Conservation (phyloP, 2,329 filamentous ascomycete genomes). For the Diaporthe humulicola region DNA sequence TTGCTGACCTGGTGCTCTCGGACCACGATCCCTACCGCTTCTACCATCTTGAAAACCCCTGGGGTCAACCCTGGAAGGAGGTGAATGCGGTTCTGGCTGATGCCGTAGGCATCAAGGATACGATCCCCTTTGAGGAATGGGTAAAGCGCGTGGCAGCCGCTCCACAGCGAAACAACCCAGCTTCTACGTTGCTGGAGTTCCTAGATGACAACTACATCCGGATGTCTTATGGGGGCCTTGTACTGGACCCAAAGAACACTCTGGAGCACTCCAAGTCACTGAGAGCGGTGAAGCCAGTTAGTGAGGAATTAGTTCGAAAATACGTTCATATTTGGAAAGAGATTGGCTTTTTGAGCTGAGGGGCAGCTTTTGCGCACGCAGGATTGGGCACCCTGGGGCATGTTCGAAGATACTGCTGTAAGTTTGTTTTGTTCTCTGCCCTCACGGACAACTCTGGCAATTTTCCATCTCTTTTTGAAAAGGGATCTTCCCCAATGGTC, state of each 20-base stretch:
- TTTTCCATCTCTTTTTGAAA: not conserved
- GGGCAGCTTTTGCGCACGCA: not conserved
- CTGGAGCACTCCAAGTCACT: not conserved
- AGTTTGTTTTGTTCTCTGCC: not conserved
- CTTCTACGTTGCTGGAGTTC: not conserved
- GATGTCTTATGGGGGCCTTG: not conserved
- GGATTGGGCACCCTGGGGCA: not conserved
- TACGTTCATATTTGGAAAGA: not conserved
- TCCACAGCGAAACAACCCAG: not conserved
- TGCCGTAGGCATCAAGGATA: not conserved
- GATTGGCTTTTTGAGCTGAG: not conserved
- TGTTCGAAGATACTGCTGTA: not conserved
- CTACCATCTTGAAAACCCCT: constrained; percentile 33
- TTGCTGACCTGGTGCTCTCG: constrained; percentile 45
- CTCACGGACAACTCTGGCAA: not conserved
- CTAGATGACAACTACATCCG: not conserved
- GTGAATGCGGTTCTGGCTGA: not conserved
- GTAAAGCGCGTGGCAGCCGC: not conserved
- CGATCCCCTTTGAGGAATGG: not conserved
- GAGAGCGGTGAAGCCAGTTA: not conserved
- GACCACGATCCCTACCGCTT: not conserved
- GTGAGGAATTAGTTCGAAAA: not conserved
- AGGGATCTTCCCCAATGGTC: not conserved
- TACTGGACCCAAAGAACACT: not conserved
- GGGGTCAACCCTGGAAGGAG: constrained; percentile 23